Conservation (phyloP, 768 basidiomycete species). For the Lactarius hengduanensis region DNA sequence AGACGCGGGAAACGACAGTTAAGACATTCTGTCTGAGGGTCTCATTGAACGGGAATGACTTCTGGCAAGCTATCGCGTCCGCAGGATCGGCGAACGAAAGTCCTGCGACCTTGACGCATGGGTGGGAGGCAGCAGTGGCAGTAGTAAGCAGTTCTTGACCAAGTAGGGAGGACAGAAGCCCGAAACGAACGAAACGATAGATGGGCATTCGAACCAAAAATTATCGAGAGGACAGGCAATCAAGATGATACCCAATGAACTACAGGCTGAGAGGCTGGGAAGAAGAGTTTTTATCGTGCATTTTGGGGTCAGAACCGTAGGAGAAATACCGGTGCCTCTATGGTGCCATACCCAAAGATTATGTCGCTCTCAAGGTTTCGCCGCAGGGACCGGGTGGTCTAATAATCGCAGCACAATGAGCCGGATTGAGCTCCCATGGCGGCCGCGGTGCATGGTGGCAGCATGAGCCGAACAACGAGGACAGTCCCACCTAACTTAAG, state of each 20-base stretch:
- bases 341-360: too few species aligned
- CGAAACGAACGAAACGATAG: not conserved
- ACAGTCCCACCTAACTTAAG: too few species aligned
- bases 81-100: conserved; percentile 48
- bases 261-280: too few species aligned
- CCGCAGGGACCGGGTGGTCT: too few species aligned
- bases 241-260: not conserved
- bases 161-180: conserved; percentile 2
- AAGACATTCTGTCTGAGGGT: conserved; percentile 40
- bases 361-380: too few species aligned
- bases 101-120: conserved; percentile 38
- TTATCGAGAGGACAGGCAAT: not conserved
- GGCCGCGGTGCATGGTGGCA: too few species aligned
- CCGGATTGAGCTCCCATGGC: too few species aligned
- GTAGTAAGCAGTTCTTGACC: not conserved
- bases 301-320: too few species aligned
- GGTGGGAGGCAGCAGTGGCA: conserved; percentile 30
- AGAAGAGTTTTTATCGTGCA: too few species aligned
- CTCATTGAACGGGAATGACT: conserved; percentile 43
- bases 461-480: too few species aligned
- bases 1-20: conserved; percentile 36
- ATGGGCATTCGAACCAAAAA: not conserved
- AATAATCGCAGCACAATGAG: too few species aligned
- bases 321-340: too few species aligned
- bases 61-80: conserved; percentile 48